phyloP scores from a whole-genome alignment of 2,329 filamentous ascomycete species.

The Trichoderma asperellum region DNA sequence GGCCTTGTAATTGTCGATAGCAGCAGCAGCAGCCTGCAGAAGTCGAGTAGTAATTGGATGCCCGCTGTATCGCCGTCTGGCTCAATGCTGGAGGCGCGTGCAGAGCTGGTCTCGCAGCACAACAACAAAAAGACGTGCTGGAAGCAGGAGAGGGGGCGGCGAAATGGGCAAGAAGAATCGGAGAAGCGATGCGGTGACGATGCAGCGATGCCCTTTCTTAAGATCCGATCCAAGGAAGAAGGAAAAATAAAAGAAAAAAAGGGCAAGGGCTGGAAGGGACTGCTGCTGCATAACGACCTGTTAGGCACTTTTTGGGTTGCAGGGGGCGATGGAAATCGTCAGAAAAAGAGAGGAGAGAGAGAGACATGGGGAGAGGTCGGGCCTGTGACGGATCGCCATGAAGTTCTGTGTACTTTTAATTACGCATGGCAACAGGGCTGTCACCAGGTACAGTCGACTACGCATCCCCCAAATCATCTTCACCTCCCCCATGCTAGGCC shows the following conservation, averaged over 20 bases:
- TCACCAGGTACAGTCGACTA: neutral
- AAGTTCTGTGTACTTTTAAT: neutral
- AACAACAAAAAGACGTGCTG: neutral
- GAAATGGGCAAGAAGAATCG: slow-evolving; percentile 10
- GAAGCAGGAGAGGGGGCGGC: neutral
- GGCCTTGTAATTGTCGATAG: neutral
- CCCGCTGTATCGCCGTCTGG: neutral
- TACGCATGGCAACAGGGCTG: neutral
- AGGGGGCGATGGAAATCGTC: slow-evolving; percentile 18
- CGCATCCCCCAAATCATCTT: neutral
- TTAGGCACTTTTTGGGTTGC: slow-evolving; percentile 18
- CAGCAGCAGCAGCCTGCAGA: neutral
- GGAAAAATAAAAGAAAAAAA: neutral
- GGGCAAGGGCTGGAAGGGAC: slow-evolving; percentile 19
- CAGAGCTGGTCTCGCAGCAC: neutral
- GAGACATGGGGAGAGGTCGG: neutral
- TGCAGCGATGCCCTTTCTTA: slow-evolving; percentile 12
- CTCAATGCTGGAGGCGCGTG: neutral
- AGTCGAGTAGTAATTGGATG: neutral
- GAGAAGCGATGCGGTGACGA: slow-evolving; percentile 3
- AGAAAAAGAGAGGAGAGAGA: neutral
- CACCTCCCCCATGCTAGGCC: neutral
- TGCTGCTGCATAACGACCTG: slow-evolving; percentile 5
- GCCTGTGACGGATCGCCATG: neutral
- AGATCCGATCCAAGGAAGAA: slow-evolving; percentile 4